phyloP scores from a whole-genome alignment of 495 filamentous ascomycete genomes.

The Trichoderma erinaceum region DNA sequence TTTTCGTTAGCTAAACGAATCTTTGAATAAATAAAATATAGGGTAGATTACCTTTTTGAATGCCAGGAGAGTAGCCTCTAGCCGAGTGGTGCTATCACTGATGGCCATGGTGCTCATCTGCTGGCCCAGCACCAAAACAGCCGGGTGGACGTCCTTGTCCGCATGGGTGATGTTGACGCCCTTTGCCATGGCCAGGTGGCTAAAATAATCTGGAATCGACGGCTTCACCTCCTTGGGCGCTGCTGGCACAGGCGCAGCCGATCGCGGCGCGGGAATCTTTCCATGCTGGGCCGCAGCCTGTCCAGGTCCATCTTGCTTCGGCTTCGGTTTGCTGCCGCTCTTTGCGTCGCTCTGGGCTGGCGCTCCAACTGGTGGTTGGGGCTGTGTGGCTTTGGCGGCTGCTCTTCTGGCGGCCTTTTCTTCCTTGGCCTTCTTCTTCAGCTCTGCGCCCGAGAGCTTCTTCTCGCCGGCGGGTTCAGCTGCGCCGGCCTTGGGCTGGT shows the following conservation, averaged over 20 bases:
- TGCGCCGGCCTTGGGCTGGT: conserved; percentile 18
- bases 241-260: conserved; percentile 43
- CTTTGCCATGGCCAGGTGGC: conserved; percentile 75
- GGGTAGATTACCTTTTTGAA: conserved; percentile 66
- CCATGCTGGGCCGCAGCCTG: conserved; percentile 25
- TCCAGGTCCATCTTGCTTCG: conserved; percentile 41
- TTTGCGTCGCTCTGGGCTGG: conserved; percentile 20
- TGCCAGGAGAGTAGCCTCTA: conserved; percentile 77
- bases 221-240: conserved; percentile 61
- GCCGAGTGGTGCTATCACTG: conserved; percentile 82
- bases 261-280: conserved; percentile 30
- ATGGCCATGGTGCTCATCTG: conserved; percentile 87
- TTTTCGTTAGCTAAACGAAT: neutral
- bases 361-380: conserved; percentile 26
- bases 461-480: conserved; percentile 22
- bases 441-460: conserved; percentile 52
- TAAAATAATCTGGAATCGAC: conserved; percentile 63
- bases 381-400: conserved; percentile 41
- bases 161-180: conserved; percentile 67
- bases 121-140: conserved; percentile 76
- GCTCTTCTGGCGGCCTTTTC: conserved; percentile 66
- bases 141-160: conserved; percentile 83
- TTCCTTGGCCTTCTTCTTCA: conserved; percentile 65
- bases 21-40: neutral
- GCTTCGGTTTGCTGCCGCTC: conserved; percentile 35